These are phyloP conservation scores for Mytilinidion resinicola DNA, from an alignment of 495 filamentous ascomycete species.

Conservation along the genomic window DNA sequence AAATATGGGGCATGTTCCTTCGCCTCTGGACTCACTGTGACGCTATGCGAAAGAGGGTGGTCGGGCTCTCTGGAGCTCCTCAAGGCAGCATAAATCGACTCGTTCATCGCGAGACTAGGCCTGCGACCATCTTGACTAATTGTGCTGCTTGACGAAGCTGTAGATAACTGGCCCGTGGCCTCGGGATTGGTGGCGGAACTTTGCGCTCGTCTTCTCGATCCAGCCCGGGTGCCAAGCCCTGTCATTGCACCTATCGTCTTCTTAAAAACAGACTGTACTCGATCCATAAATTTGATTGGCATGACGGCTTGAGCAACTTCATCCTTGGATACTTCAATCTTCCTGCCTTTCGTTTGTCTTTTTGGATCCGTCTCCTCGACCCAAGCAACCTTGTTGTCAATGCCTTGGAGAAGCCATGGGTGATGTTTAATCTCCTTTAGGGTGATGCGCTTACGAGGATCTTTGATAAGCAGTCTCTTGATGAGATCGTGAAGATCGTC, in stretches of 20 bases:
- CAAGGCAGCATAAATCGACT: slow-evolving; percentile 52
- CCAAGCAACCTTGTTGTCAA: slow-evolving; percentile 71
- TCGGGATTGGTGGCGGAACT: slow-evolving; percentile 31
- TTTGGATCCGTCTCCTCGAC: slow-evolving; percentile 89
- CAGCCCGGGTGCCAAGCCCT: slow-evolving; percentile 20
- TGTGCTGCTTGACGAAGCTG: slow-evolving; percentile 47
- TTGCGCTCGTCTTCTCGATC: slow-evolving; percentile 27
- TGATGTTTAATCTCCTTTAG: slow-evolving; percentile 92
- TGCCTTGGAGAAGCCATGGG: slow-evolving; percentile 82
- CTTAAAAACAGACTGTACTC: slow-evolving; percentile 57
- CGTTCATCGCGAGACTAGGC: slow-evolving; percentile 65
- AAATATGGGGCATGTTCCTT: slow-evolving; percentile 39
- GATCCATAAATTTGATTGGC: slow-evolving; percentile 77
- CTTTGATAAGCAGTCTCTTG: slow-evolving; percentile 74
- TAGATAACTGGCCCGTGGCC: slow-evolving; percentile 13
- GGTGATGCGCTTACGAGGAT: slow-evolving; percentile 79
- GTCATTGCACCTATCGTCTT: slow-evolving; percentile 40
- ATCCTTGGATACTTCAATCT: slow-evolving; percentile 84
- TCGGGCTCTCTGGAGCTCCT: slow-evolving; percentile 50
- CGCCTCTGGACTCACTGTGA: slow-evolving; percentile 66
- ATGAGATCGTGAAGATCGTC: slow-evolving; percentile 76
- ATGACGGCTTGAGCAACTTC: slow-evolving; percentile 89
- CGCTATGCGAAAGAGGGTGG: slow-evolving; percentile 78
- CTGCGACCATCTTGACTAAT: slow-evolving; percentile 54
- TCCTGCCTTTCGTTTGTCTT: slow-evolving; percentile 71